phyloP scores from a whole-genome alignment of 495 filamentous ascomycete genomes.

The Immersiella caudata region DNA sequence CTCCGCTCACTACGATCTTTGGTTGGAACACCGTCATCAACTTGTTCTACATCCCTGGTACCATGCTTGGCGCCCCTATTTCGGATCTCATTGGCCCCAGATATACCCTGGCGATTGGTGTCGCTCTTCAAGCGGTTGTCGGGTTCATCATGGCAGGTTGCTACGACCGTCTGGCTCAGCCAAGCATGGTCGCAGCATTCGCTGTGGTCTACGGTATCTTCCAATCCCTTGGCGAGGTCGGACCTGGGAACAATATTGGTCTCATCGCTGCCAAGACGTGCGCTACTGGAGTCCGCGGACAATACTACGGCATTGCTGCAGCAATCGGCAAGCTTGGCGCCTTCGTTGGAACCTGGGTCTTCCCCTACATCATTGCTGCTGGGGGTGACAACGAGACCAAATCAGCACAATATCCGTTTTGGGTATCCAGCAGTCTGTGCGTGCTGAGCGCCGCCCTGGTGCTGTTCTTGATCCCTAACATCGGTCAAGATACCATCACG shows the following conservation, averaged over 20 bases:
- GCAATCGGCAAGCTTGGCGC: slow-evolving; percentile 86
- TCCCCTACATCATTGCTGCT: slow-evolving; percentile 70
- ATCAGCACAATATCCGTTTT: slow-evolving; percentile 80
- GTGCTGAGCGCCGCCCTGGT: slow-evolving; percentile 64
- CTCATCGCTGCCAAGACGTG: slow-evolving; percentile 84
- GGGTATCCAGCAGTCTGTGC: slow-evolving; percentile 66
- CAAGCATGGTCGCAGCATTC: slow-evolving; percentile 71
- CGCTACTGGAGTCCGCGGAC: slow-evolving; percentile 82
- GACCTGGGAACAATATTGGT: slow-evolving; percentile 90
- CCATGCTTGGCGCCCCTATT: slow-evolving; percentile 70
- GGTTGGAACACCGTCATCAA: slow-evolving; percentile 87
- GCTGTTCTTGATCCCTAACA: slow-evolving; percentile 62
- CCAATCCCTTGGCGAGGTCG: slow-evolving; percentile 78
- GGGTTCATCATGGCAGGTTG: slow-evolving; percentile 85
- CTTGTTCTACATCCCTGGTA: slow-evolving; percentile 83
- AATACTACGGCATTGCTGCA: slow-evolving; percentile 90
- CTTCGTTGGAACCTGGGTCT: slow-evolving; percentile 85
- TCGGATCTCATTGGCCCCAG: slow-evolving; percentile 78
- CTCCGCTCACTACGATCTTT: slow-evolving; percentile 72
- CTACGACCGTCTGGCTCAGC: slow-evolving; percentile 64
- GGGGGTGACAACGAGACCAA: slow-evolving; percentile 54
- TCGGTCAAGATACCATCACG: slow-evolving; percentile 75
- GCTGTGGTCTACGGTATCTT: slow-evolving; percentile 81
- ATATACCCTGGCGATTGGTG: slow-evolving; percentile 67
- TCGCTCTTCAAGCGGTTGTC: slow-evolving; percentile 70